Conservation (phyloP, 495 filamentous ascomycete genomes). For the Oidiodendron maius region DNA sequence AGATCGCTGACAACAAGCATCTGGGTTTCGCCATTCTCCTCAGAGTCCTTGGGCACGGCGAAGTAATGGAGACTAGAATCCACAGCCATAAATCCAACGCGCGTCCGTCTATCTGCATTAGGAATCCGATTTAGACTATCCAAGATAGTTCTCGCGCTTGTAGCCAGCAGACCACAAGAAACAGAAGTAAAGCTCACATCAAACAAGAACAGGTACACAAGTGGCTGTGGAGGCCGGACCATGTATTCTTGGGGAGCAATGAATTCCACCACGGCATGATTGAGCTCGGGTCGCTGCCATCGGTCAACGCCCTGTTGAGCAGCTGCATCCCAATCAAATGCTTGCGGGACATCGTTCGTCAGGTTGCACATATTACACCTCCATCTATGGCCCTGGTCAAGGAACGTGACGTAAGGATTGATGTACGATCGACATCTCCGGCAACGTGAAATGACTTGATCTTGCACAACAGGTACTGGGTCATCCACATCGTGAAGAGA, state of each 20-base stretch:
- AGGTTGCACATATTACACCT: slow-evolving; percentile 99
- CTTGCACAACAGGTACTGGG: slow-evolving; percentile 82
- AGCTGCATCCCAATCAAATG: slow-evolving; percentile 95
- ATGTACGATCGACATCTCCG: slow-evolving; percentile 94
- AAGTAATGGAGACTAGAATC: slow-evolving; percentile 97
- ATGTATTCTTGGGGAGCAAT: slow-evolving; percentile 98
- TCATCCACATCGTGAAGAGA: slow-evolving; percentile 91
- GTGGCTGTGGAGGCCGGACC: slow-evolving; percentile 93
- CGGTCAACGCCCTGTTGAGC: slow-evolving; percentile 84
- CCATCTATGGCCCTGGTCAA: slow-evolving; percentile 97
- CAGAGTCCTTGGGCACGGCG: slow-evolving; percentile 79
- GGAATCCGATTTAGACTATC: slow-evolving; percentile 96
- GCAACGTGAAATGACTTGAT: slow-evolving; percentile 96
- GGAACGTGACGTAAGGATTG: slow-evolving; percentile 92
- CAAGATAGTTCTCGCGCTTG: slow-evolving; percentile 86
- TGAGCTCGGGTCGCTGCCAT: slow-evolving; percentile 85
- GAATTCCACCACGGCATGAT: slow-evolving; percentile 92
- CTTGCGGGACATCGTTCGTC: slow-evolving; percentile 96
- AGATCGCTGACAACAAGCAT: slow-evolving; percentile 96
- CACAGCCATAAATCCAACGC: slow-evolving; percentile 91
- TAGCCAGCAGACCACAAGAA: slow-evolving; percentile 88
- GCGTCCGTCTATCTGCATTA: slow-evolving; percentile 88
- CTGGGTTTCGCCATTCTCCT: slow-evolving; percentile 71
- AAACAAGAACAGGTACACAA: slow-evolving; percentile 97
- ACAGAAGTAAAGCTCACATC: slow-evolving; percentile 94